Base-by-base conservation (phyloP, 2,329 filamentous ascomycete species). In the Neoscytalidium dimidiatum region DNA sequence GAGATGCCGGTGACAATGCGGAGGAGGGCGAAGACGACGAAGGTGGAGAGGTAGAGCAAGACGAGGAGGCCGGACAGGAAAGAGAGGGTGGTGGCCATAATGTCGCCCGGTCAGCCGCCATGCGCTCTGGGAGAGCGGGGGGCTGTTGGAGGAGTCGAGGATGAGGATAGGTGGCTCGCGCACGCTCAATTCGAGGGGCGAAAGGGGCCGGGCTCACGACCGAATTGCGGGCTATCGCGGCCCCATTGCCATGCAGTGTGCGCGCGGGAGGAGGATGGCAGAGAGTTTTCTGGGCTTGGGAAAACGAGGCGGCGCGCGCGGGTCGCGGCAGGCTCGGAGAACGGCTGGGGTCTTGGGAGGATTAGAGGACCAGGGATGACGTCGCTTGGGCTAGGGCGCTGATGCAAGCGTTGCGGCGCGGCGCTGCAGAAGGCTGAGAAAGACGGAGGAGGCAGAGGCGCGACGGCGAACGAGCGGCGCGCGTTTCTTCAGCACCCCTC, bases 1-100 rank as follows among this genome's bases (percentile, higher is more conserved):
- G 95, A 99, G 65, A 99, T 84, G 67, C 95, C 95, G 38, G 94
- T 98, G 67, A 94, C 84, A 71, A 98, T 94, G 70, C 95, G 92
- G 68, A 99, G 81, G 71, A 98, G 86, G 73, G 95, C 95, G 78
- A 99, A 97, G 66, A 97, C 78, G 67, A 99, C 89, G 75, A 99
- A 99, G 67, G 94, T 93, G 67, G 88, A 90, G 49, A 99, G 86
- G 81, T 98, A 99, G 67, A 92, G 82, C 69, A 98, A 85, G 71
- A 98, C 88, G 75, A 94, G 73, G 71, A 96, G 84, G 76, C 94
- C 94, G 73, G 96, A 87, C 69, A 97, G 81, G 76, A 97, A 97
- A 70, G 94, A 82, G 49, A 79, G 70, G 33, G 79, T 78, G 31
- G 81, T 81, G 60, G 77, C 78, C 81, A 83, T 83, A 69, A 64